Evolutionary conservation across 2,329 filamentous ascomycete species (phyloP), one percentile per base, ranked within the genome.

Genomic region (Tolypocladium tropicale): DNA sequence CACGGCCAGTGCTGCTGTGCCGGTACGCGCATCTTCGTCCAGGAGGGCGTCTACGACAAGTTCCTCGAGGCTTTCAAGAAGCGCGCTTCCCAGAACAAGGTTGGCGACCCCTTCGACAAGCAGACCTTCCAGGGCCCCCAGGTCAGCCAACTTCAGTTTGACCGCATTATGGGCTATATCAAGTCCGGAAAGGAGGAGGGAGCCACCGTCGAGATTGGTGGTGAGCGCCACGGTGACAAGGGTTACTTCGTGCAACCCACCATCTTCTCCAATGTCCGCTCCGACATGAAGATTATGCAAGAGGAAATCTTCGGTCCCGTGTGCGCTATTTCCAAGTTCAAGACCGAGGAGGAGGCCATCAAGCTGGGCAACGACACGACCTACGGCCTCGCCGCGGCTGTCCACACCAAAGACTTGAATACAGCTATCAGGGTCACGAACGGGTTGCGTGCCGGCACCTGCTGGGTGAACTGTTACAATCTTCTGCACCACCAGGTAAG

Each of bases 221-320:
- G 72, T 49, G 67, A 68, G 58, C 68, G 71, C 64, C 86, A 86
- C 73, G 89, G 89, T 59, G 69, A 78, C 68, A 85, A 90, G 79
- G 89, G 89, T 60, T 95, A 89, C 82, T 95, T 93, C 79, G 93
- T 95, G 73, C 78, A 93, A 79, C 90, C 90, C 43, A 95, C 90
- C 67, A 90, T 95, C 77, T 95, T 95, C 80, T 85, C 82, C 72
- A 85, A 90, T 68, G 90, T 94, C 63, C 82, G 77, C 53, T 75
- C 84, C 63, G 83, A 93, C 72, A 95, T 94, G 89, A 92, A 89
- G 82, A 94, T 95, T 68, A 85, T 91, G 76, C 83, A 90, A 73
- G 89, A 95, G 76, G 90, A 95, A 77, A 94, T 95, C 71, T 95
- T 95, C 70, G 90, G 90, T 61, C 90, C 90, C 57, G 90, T 95